Evolutionary conservation across 345 rosid species (phyloP).

Genomic region (Linum usitatissimum): DNA sequence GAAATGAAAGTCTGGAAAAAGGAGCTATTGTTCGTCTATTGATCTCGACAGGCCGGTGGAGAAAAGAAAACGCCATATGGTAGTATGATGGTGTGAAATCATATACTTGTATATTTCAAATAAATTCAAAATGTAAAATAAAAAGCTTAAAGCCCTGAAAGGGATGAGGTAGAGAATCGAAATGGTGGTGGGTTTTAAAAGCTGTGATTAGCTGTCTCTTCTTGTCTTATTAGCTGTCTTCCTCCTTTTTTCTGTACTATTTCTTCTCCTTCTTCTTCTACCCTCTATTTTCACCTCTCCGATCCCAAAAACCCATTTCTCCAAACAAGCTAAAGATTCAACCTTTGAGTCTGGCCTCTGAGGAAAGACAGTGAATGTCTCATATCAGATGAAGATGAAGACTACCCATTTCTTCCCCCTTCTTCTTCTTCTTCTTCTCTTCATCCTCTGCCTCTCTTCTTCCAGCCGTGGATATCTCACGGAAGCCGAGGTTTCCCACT

Average conservation of each 20-base stretch:
- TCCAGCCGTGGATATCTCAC: constrained; percentile 21
- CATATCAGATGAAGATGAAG: not conserved
- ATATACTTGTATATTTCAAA: too few species aligned
- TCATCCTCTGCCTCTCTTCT: constrained; percentile 1
- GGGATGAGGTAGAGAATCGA: too few species aligned
- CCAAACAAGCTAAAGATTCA: not conserved
- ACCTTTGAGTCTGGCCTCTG: too few species aligned
- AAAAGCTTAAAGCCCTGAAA: too few species aligned
- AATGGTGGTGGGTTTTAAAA: too few species aligned
- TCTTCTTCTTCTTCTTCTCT: not conserved
- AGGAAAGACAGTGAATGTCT: not conserved
- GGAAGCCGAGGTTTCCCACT: constrained; percentile 44
- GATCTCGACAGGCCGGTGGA: too few species aligned
- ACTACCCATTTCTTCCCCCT: not conserved
- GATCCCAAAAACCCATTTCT: not conserved
- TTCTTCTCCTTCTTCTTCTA: constrained; percentile 12
- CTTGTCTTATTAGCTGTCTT: not conserved
- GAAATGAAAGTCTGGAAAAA: too few species aligned
- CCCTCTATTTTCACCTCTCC: constrained; percentile 19
- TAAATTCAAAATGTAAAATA: too few species aligned
- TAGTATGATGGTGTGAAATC: too few species aligned
- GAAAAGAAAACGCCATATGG: too few species aligned
- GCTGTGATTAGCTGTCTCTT: too few species aligned
- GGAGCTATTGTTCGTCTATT: too few species aligned
- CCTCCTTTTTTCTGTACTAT: not conserved